A percentile compares a stretch with the other conserved stretches of the same genome.
Conservation (phyloP, 192 early-diverging fungal genomes). For the Coemansia sp. region DNA sequence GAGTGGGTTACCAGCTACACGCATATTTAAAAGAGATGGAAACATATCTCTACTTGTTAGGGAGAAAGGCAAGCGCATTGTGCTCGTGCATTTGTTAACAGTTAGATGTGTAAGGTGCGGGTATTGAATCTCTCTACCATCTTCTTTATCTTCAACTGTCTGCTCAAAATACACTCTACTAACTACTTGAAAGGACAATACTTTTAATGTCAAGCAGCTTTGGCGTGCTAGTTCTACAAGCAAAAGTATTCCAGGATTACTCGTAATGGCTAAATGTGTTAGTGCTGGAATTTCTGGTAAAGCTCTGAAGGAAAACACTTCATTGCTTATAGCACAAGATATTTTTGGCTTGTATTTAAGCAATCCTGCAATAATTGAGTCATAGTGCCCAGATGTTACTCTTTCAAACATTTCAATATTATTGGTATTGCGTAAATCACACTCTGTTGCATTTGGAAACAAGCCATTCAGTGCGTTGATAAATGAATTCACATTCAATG, state of each 20-base stretch:
- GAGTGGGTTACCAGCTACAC: background rate
- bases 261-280: background rate
- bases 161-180: background rate
- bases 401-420: background rate
- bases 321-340: background rate
- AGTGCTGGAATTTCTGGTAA: background rate
- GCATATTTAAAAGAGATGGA: background rate
- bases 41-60: background rate
- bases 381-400: background rate
- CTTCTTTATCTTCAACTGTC: background rate
- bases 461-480: background rate
- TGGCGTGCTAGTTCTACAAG: background rate
- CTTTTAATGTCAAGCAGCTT: conserved; percentile 2
- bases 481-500: background rate
- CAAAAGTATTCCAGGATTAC: background rate
- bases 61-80: background rate
- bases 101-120: background rate
- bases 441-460: background rate
- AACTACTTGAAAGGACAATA: background rate
- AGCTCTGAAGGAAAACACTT: background rate
- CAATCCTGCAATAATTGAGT: background rate
- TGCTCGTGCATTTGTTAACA: background rate
- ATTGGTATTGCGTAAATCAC: background rate
- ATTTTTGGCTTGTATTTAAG: background rate
- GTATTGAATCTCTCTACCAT: background rate